Evolutionary conservation across 805 yeast genomes (phyloP), one percentile per base, ranked within the genome.

Genomic region (Schwanniomyces sp.): DNA sequence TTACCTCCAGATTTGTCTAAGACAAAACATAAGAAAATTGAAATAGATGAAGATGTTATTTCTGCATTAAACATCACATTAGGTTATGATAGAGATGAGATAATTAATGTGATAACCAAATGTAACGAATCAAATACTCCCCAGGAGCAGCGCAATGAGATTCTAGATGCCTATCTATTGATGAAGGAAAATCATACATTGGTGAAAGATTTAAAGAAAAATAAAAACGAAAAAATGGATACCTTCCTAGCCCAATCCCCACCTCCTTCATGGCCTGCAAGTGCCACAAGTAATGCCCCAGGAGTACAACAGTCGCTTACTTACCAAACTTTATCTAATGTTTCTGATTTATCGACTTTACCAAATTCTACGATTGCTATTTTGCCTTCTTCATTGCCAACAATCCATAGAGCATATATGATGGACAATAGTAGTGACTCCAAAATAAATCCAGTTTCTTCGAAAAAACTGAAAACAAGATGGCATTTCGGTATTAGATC

Each of bases 401-500:
- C 92, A 52, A 88, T 92, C 43, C 98, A 92, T 62, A 77, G 96
- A 42, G 97, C 97, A 1, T 88, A 81, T 61, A 94, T 92, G 98
- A 77, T 83, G 55, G 86, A 83, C 54, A 66, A 66, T 40, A 54
- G 55, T 24, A 53, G 56, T 48, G 64, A 59, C 45, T 46, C 62
- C 25, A 60, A 66, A 38, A 66, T 74, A 43, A 74, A 76, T 37
- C 84, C 88, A 8, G 73, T 84, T 17, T 77, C 85, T 21, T 77
- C 86, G 41, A 91, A 92, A 66, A 90, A 89, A 65, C 87, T 92
- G 51, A 92, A 91, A 68, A 89, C 96, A 6, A 84, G 96, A 67
- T 94, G 99, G 99, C 99, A 94, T 74, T 94, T 94, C 63, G 99
- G 99, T 54, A 94, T 94, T 51, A 78, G 99, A 63, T 90, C 97